phyloP scores from a whole-genome alignment of 2,329 filamentous ascomycete genomes.

The Sclerotinia spermophila region DNA sequence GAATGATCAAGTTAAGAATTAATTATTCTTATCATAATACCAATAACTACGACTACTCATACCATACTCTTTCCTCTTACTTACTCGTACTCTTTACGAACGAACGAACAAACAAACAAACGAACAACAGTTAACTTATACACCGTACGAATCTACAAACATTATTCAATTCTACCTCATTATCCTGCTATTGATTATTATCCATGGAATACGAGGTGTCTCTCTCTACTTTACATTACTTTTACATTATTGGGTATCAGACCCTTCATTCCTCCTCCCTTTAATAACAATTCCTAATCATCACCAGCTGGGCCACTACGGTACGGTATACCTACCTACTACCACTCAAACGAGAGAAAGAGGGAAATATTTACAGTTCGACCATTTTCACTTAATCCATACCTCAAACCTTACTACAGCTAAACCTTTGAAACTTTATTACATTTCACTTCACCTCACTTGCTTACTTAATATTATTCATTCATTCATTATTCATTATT shows the following conservation, averaged over 20 bases:
- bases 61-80: neutral
- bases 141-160: neutral
- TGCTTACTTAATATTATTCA: too few relatives aligned
- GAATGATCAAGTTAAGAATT: neutral
- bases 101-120: too few relatives aligned
- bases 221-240: neutral
- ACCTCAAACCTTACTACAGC: neutral
- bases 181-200: neutral
- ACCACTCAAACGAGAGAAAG: neutral
- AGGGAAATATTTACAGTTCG: neutral
- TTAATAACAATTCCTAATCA: neutral
- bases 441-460: neutral
- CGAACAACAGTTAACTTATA: too few relatives aligned
- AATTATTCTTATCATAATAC: neutral
- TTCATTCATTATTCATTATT: neutral
- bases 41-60: neutral
- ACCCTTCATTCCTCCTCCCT: slow-evolving; percentile 9
- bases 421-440: neutral
- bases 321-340: neutral
- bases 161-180: too few relatives aligned
- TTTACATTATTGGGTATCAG: neutral
- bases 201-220: neutral
- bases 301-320: neutral
- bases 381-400: neutral
- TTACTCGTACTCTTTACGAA: neutral